Percentiles rank a stretch among this genome's conserved stretches.
Conservation (phyloP, 2,329 filamentous ascomycete genomes). For the Colletotrichum karsti region DNA sequence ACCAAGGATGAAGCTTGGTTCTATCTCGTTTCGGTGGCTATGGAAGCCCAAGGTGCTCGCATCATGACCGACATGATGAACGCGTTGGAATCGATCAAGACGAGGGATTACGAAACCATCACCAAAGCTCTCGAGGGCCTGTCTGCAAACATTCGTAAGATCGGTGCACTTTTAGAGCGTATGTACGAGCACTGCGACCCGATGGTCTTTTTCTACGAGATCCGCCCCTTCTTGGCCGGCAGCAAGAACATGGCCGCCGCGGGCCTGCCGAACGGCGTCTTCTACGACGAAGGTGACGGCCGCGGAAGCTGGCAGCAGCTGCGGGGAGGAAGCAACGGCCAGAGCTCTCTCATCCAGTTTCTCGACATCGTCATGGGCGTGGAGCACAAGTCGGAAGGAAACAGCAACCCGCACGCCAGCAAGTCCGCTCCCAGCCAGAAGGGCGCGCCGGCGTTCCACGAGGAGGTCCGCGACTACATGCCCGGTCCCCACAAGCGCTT, state of each 20-base stretch:
- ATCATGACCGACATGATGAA: slow-evolving; percentile 81
- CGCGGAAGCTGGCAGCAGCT: slow-evolving; percentile 76
- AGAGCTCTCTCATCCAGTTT: slow-evolving; percentile 92
- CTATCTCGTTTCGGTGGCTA: slow-evolving; percentile 87
- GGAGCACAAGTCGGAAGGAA: slow-evolving; percentile 68
- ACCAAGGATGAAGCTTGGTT: slow-evolving; percentile 96
- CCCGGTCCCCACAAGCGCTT: slow-evolving; percentile 84
- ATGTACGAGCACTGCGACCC: slow-evolving; percentile 94
- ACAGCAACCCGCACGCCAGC: slow-evolving; percentile 35
- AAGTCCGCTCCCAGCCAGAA: background rate
- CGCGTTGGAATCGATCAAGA: slow-evolving; percentile 75
- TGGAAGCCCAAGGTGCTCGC: slow-evolving; percentile 81
- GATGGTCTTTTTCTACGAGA: slow-evolving; percentile 86
- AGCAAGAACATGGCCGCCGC: slow-evolving; percentile 92
- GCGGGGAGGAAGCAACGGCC: slow-evolving; percentile 92
- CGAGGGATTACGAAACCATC: slow-evolving; percentile 68
- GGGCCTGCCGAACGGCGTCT: slow-evolving; percentile 82
- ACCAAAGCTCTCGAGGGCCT: slow-evolving; percentile 71
- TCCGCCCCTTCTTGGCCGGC: slow-evolving; percentile 88
- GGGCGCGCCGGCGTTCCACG: slow-evolving; percentile 51
- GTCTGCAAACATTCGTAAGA: slow-evolving; percentile 71
- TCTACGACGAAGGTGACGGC: slow-evolving; percentile 80
- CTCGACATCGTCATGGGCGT: slow-evolving; percentile 89
- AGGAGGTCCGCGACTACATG: slow-evolving; percentile 90
- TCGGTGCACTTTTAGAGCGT: slow-evolving; percentile 74